A percentile compares a stretch with the other conserved stretches of the same genome.
These are phyloP conservation scores for Russula olivacea DNA, from an alignment of 768 basidiomycete species.

Conservation along the genomic window DNA sequence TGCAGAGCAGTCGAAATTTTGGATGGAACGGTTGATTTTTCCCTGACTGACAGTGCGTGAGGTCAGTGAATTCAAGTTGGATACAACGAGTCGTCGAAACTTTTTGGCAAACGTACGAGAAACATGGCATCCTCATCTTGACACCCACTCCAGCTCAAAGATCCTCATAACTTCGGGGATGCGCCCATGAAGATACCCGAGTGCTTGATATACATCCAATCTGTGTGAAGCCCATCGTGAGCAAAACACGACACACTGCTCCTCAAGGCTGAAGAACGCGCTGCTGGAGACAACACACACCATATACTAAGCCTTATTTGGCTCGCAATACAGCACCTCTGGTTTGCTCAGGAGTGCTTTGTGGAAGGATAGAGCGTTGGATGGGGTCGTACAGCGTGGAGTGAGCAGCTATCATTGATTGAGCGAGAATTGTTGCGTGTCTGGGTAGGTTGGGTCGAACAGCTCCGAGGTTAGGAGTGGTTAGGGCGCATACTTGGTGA, in stretches of 20 bases:
- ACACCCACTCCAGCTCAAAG: background rate
- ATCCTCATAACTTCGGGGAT: background rate
- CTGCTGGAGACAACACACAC: background rate
- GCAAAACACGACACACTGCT: too few species aligned
- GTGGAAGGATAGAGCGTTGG: conserved; percentile 9
- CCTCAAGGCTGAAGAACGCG: too few species aligned
- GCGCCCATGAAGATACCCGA: background rate
- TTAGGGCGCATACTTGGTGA: background rate
- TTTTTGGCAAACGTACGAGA: background rate
- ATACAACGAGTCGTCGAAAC: background rate
- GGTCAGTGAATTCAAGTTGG: background rate
- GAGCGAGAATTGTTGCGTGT: conserved; percentile 3
- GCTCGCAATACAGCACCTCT: too few species aligned
- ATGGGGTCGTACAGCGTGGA: too few species aligned
- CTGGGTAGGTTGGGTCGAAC: conserved; percentile 3
- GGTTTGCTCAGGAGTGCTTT: conserved; percentile 15
- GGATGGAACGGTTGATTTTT: too few species aligned
- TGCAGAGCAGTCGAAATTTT: too few species aligned
- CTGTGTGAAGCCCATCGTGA: background rate
- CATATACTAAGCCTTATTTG: background rate
- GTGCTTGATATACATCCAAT: conserved; percentile 17
- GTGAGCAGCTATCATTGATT: background rate
- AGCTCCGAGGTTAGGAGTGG: too few species aligned
- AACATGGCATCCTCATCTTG: too few species aligned
- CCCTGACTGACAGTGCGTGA: too few species aligned